A percentile compares a stretch with the other conserved stretches of the same genome.
phyloP scores from a whole-genome alignment of 2,329 filamentous ascomycete genomes.

The Claviceps sp. region DNA sequence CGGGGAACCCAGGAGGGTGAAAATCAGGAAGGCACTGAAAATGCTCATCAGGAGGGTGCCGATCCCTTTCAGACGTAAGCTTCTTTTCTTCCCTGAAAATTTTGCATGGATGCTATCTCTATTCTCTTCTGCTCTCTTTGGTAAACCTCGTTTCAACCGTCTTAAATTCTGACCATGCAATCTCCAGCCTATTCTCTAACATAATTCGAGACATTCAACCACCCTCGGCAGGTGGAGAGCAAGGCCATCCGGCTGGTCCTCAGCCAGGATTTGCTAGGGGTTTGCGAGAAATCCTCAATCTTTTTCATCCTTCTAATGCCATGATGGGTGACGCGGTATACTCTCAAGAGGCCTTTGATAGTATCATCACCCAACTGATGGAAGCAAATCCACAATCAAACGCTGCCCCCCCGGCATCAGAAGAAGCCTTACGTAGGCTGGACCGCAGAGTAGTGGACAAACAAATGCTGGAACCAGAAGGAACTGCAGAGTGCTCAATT shows the following conservation, averaged over 20 bases:
- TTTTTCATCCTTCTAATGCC: slow-evolving; percentile 40
- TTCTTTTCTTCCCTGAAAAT: neutral
- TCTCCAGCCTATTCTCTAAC: slow-evolving; percentile 31
- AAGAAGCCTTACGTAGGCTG: slow-evolving; percentile 59
- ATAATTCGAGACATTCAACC: slow-evolving; percentile 27
- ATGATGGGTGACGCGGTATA: slow-evolving; percentile 71
- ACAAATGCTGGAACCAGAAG: slow-evolving; percentile 52
- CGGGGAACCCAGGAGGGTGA: neutral
- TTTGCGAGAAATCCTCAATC: slow-evolving; percentile 38
- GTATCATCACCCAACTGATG: slow-evolving; percentile 78
- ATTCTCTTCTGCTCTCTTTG: neutral
- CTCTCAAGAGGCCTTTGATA: slow-evolving; percentile 79
- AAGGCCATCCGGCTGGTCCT: slow-evolving; percentile 10
- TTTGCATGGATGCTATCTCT: neutral
- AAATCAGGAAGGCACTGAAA: neutral
- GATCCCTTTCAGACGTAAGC: slow-evolving; percentile 38
- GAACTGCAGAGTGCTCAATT: slow-evolving; percentile 78
- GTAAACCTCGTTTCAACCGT: neutral
- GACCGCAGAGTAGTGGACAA: slow-evolving; percentile 57
- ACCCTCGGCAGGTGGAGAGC: slow-evolving; percentile 14
- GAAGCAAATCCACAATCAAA: slow-evolving; percentile 65
- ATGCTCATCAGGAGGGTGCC: neutral
- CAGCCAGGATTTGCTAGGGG: slow-evolving; percentile 16
- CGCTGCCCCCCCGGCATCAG: slow-evolving; percentile 69
- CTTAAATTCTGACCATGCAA: slow-evolving; percentile 1